Conservation (phyloP, 1,284 basidiomycete genomes). For the Cerioporus squamosus region DNA sequence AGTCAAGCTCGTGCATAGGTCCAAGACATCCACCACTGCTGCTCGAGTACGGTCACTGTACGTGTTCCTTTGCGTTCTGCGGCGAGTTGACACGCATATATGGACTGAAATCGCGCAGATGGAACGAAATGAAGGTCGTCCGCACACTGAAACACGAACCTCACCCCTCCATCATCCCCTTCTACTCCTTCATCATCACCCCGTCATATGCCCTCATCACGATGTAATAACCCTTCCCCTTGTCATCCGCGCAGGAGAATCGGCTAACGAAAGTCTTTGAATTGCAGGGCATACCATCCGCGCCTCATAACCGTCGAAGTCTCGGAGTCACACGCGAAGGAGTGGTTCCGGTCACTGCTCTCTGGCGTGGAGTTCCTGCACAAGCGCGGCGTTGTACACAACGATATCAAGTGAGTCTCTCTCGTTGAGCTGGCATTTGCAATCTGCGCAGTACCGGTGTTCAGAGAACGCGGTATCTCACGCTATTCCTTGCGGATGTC, state of each 20-base stretch:
- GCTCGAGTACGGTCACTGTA: constrained; percentile 87
- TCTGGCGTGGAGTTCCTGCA: constrained; percentile 90
- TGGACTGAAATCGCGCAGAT: constrained; percentile 48
- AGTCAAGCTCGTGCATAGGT: constrained; percentile 87
- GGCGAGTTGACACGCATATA: neutral
- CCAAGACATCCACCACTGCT: constrained; percentile 79
- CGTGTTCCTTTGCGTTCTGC: constrained; percentile 33
- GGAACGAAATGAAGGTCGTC: constrained; percentile 96
- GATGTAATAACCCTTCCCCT: constrained; percentile 59
- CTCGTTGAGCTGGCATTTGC: neutral
- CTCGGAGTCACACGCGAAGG: constrained; percentile 72
- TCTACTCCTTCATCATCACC: constrained; percentile 92
- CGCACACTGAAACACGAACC: constrained; percentile 78
- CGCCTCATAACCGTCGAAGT: constrained; percentile 84
- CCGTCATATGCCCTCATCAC: constrained; percentile 87
- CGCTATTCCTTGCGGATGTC: too few species aligned
- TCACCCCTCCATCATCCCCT: constrained; percentile 89
- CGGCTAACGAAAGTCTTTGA: constrained; percentile 10
- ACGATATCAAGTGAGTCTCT: constrained; percentile 86
- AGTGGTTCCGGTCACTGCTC: constrained; percentile 87
- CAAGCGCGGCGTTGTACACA: constrained; percentile 86
- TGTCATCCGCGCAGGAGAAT: neutral
- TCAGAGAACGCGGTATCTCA: neutral
- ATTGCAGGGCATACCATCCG: constrained; percentile 72
- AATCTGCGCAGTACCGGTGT: neutral